phyloP scores from a whole-genome alignment of 2,329 filamentous ascomycete genomes.

The Ceratocystis alfenasii region DNA sequence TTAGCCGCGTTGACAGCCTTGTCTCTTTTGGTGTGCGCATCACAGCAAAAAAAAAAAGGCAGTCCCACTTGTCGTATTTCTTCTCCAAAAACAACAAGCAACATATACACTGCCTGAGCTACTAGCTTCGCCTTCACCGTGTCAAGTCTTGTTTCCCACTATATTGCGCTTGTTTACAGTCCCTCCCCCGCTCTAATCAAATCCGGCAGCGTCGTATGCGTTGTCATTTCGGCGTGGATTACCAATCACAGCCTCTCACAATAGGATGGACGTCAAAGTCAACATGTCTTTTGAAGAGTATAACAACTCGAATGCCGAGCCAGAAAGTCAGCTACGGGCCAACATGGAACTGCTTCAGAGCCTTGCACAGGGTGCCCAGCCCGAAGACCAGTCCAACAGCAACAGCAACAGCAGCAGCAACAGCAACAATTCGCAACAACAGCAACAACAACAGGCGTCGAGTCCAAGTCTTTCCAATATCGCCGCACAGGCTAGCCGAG shows the following conservation, averaged over 20 bases:
- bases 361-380: conserved; percentile 13
- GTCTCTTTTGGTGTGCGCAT: conserved; percentile 9
- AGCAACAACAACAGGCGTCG: background rate
- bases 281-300: conserved; percentile 17
- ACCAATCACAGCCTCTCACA: background rate
- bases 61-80: conserved; percentile 4
- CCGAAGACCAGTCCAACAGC: background rate
- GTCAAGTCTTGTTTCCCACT: background rate
- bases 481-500: conserved; percentile 16
- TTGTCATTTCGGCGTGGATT: background rate
- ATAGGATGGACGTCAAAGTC: conserved; percentile 10
- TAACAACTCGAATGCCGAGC: conserved; percentile 11
- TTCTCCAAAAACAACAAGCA: background rate
- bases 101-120: background rate
- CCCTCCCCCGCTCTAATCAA: background rate
- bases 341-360: conserved; percentile 20
- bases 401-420: background rate
- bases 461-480: conserved; percentile 5
- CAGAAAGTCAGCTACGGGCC: conserved; percentile 17
- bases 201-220: background rate
- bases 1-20: conserved; percentile 5
- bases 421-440: background rate
- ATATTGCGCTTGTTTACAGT: background rate
- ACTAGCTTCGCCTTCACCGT: background rate
- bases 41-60: conserved; percentile 2